Base-by-base conservation (phyloP, 1,284 basidiomycete genomes). In the Leccinum ponderosum region DNA sequence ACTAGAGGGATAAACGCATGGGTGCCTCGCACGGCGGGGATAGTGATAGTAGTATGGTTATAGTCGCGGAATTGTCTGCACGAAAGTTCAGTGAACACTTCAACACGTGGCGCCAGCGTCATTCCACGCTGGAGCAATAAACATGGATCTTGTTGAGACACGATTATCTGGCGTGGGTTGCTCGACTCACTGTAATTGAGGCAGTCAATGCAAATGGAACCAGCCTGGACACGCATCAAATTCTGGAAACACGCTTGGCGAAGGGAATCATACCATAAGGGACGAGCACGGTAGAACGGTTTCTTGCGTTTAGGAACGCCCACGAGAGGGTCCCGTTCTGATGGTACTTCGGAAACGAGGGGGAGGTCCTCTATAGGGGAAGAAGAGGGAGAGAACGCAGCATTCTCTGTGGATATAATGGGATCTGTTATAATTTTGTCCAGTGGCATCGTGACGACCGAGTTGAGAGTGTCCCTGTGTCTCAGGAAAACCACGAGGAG, bases 21-120 rank as follows among this genome's bases (percentile, higher is more conserved):
- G 63, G 60, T 31, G 17, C 57, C 64, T 55, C 44, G 63, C 55
- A 57, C 33, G 58, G 57, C 61, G 31, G 60, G 53, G 39, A 31
- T 53, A 69, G 68, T 75, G 65, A 76, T 81, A 73, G 68, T 75
- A 65, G 76, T 81, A 73, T 77, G 75, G 66, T 79, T 75, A 63
- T 80, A 74, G 48, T 80, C 73, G 56, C 85, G 81, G 47, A 89
- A 68, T 17, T 78, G 77, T 63, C 83, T 81, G 75, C 90, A 92
- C 3, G 90, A 84, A 44, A 92, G 78, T 66, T 90, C 86, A n/a
- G 87, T 91, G 75, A 84, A 90, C 35, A 92, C 85, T 76, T 91
- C 86, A 17, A 92, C 84, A 55, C 90, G 83, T 47, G 90, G 86
- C 8, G 89, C 89, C 50, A 90, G 74, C 6, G 90, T 91, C 87